Evolutionary conservation across 768 basidiomycete species (phyloP).

Genomic region (Butyriboletus loyo): DNA sequence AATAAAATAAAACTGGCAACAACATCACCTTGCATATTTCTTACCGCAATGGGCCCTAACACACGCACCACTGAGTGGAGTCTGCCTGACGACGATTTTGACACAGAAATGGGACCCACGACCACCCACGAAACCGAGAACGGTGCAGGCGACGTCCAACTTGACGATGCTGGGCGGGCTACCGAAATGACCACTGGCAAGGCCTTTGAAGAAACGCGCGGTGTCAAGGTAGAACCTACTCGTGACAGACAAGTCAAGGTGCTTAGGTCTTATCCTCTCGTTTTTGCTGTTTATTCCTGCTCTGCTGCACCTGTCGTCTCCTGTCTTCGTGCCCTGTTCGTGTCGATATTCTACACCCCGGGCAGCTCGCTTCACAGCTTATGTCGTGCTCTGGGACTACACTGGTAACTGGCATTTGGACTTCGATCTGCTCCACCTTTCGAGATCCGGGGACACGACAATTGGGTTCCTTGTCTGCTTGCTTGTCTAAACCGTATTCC

Average conservation of each 20-base stretch:
- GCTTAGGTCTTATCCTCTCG: conserved; percentile 66
- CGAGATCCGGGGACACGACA: conserved; percentile 23
- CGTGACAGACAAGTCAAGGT: conserved; percentile 85
- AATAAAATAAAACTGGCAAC: neutral
- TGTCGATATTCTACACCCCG: conserved; percentile 18
- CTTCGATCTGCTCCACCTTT: conserved; percentile 26
- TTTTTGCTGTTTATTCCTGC: conserved; percentile 28
- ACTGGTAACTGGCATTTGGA: conserved; percentile 23
- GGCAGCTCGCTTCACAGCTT: conserved; percentile 15
- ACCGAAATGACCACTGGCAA: conserved; percentile 16
- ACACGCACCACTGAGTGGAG: conserved; percentile 40
- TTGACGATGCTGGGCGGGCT: conserved; percentile 22
- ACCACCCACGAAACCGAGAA: conserved; percentile 46
- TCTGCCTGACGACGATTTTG: conserved; percentile 45
- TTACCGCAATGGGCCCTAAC: conserved; percentile 24
- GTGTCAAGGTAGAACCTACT: conserved; percentile 40
- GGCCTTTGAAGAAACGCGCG: conserved; percentile 44
- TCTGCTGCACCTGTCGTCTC: conserved; percentile 19
- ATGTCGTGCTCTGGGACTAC: conserved; percentile 17
- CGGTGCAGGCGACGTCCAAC: conserved; percentile 42
- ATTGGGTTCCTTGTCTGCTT: conserved; percentile 35
- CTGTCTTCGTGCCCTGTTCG: conserved; percentile 15
- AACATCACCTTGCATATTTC: neutral
- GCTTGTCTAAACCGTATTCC: conserved; percentile 37
- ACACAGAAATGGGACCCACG: conserved; percentile 42